phyloP scores from a whole-genome alignment of 306 rosid genomes.

The Cyamopsis tetragonoloba region DNA sequence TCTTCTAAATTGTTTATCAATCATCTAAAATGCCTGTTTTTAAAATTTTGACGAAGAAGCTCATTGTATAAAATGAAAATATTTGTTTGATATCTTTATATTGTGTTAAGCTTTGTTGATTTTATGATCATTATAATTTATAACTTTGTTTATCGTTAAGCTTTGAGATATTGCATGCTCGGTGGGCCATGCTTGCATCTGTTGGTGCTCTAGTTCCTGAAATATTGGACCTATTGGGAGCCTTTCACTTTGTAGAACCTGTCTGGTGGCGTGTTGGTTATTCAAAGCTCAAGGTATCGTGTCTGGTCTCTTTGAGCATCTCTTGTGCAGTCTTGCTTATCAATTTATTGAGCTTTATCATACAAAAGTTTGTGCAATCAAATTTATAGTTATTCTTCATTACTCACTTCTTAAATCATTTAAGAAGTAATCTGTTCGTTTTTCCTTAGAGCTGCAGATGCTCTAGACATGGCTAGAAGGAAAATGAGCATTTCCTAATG shows the following conservation, averaged over 20 bases:
- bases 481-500: neutral
- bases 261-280: slow-evolving; percentile 99
- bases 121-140: slow-evolving; percentile 20
- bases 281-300: slow-evolving; percentile 79
- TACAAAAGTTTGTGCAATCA: slow-evolving; percentile 13
- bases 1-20: neutral
- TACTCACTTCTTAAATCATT: neutral
- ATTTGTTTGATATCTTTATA: neutral
- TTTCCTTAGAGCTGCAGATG: slow-evolving; percentile 1
- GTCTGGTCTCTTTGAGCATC: neutral
- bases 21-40: neutral
- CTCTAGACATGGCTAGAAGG: slow-evolving; percentile 3
- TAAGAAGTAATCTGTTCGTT: no score
- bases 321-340: neutral
- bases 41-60: neutral
- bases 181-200: slow-evolving; percentile 99
- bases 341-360: slow-evolving; percentile 1
- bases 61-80: neutral
- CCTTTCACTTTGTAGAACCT: slow-evolving; percentile 87
- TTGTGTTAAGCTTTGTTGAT: slow-evolving; percentile 2
- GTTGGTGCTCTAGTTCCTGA: slow-evolving; percentile 84
- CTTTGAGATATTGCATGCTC: slow-evolving; percentile 94
- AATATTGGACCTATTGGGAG: slow-evolving; percentile 63
- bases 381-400: slow-evolving; percentile 2
- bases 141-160: slow-evolving; percentile 41